phyloP scores from a whole-genome alignment of 805 yeast genomes.

The Starmerella bacillaris region DNA sequence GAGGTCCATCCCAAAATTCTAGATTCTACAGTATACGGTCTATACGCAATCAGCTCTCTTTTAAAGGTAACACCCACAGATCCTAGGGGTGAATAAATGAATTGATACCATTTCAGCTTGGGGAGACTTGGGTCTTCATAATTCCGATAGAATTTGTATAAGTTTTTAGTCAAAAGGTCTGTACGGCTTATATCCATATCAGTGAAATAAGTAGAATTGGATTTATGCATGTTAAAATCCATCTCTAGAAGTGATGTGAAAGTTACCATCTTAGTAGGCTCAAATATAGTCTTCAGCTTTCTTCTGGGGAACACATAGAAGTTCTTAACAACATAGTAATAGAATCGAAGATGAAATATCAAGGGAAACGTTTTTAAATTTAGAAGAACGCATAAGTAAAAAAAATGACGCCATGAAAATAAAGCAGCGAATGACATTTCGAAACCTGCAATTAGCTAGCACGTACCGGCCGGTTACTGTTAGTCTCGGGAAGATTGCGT shows the following conservation, averaged over 20 bases:
- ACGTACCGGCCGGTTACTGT: too few species aligned
- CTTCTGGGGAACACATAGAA: conserved; percentile 23
- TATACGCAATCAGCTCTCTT: conserved; percentile 55
- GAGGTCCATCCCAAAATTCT: conserved; percentile 65
- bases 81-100: conserved; percentile 64
- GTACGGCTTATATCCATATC: conserved; percentile 71
- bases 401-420: neutral
- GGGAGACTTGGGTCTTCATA: conserved; percentile 23
- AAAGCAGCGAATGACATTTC: neutral
- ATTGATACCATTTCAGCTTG: conserved; percentile 18
- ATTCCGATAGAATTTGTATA: conserved; percentile 38
- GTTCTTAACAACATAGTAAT: conserved; percentile 28
- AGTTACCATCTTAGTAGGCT: conserved; percentile 22
- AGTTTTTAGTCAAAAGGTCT: conserved; percentile 36
- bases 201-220: conserved; percentile 65
- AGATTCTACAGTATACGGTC: conserved; percentile 36
- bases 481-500: too few species aligned
- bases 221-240: conserved; percentile 75
- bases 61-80: conserved; percentile 49
- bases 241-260: conserved; percentile 62
- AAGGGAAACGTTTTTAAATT: conserved; percentile 52
- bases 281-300: conserved; percentile 4
- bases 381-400: conserved; percentile 20
- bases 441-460: neutral
- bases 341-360: conserved; percentile 48